Evolutionary conservation across 176 grass and related monocot species (phyloP), one percentile per base, ranked within the genome.

Genomic region (Pontederia crassipes): DNA sequence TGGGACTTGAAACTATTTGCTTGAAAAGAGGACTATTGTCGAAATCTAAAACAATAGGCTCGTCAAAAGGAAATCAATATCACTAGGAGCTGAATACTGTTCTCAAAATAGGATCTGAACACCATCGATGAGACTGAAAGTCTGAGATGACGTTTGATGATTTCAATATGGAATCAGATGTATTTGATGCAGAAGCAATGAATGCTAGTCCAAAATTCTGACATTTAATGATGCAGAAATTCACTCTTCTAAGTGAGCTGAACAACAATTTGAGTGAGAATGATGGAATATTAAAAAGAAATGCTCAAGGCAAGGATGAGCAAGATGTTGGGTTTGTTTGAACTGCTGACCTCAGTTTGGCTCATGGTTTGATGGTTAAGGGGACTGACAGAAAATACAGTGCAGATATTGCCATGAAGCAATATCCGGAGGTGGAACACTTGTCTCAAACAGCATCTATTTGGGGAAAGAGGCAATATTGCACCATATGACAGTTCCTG

Each of bases 401-500:
- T 74, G 71, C 60, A 74, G 64, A 46, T 74, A 64, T 46, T 74
- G 60, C 60, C 60, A 47, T 62, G 64, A 74, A 29, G 29, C 55
- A 73, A 74, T 74, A 32, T 74, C 28, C 16, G 71, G 71, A 64
- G 71, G 71, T 64, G 59, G 60, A 47, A 74, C 55, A 64, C 60
- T 56, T 50, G 71, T 54, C 60, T 74, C 17, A 74, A 74, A 53
- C 71, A 74, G 48, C 71, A 74, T 74, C 55, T 74, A 65, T 59
- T 59, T 27, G 60, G 71, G 54, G 71, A 74, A 74, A 74, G 71
- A 74, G 71, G 71, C 7, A 74, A 74, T 64, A 74, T 64, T 47
- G 71, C 52, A 64, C 71, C 71, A 56, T 74, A 59, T 48, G 71
- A 74, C 32, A 62, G 71, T 74, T 16, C 60, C 60, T 49, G 50